Evolutionary conservation across 305 asterid genomes (phyloP).

Genomic region (Fraxinus angustifolia): DNA sequence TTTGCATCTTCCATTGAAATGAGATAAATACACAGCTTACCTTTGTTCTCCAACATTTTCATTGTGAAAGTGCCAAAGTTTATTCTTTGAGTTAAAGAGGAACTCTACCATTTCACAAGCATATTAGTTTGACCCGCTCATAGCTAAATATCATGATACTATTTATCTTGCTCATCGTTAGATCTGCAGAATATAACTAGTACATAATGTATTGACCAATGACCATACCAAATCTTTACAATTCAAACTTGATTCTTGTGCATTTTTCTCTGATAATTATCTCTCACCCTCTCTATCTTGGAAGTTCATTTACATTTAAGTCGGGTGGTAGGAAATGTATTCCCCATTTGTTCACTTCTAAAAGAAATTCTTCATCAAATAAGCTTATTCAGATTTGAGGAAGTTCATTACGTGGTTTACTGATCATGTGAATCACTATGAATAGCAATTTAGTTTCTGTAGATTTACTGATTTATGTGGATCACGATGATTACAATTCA

Average conservation of each 20-base stretch:
- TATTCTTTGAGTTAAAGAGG: background rate
- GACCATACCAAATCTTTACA: background rate
- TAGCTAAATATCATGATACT: background rate
- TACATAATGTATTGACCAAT: background rate
- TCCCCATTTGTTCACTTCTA: background rate
- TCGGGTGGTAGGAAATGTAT: background rate
- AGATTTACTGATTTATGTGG: background rate
- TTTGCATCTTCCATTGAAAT: background rate
- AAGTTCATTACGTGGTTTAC: background rate
- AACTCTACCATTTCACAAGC: background rate
- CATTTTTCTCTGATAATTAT: background rate
- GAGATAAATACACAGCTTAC: background rate
- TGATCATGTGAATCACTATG: background rate
- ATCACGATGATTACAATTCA: background rate
- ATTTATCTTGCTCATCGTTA: background rate
- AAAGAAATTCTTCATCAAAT: background rate
- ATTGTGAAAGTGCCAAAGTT: background rate
- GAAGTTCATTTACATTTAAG: background rate
- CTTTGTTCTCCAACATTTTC: constrained; percentile 4
- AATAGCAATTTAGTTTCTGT: background rate
- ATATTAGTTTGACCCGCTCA: background rate
- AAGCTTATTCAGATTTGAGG: background rate
- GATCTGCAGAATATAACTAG: background rate
- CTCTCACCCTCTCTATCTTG: background rate
- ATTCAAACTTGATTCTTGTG: background rate